A percentile compares a stretch with the other conserved stretches of the same genome.
Conservation (phyloP, 1,284 basidiomycete genomes). For the Cryptococcus jaspeensis region DNA sequence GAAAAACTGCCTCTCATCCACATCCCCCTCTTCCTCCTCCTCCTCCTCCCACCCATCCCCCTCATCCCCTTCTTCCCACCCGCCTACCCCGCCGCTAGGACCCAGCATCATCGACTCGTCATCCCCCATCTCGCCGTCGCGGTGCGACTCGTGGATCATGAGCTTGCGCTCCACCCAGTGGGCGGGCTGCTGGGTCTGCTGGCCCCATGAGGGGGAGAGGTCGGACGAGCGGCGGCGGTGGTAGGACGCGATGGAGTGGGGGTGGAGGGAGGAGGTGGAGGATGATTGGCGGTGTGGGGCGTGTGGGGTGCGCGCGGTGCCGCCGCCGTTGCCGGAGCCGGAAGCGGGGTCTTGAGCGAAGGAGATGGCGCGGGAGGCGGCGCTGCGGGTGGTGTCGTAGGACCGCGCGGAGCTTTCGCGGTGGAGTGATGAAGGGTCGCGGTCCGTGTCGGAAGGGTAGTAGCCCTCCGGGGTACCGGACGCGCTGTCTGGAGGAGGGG, state of each 20-base stretch:
- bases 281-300: constrained; percentile 23
- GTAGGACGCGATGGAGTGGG: constrained; percentile 13
- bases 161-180: constrained; percentile 49
- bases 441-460: no score
- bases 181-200: constrained; percentile 34
- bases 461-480: no score
- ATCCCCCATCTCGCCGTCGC: constrained; percentile 53
- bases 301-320: not conserved
- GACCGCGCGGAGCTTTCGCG: no score
- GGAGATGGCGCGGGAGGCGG: no score
- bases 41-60: constrained; percentile 58
- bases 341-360: no score
- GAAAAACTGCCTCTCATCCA: constrained; percentile 74
- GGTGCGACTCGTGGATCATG: constrained; percentile 42
- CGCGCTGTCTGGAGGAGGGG: no score
- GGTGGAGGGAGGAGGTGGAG: constrained; percentile 22
- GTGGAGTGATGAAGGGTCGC: no score
- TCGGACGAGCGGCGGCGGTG: constrained; percentile 12
- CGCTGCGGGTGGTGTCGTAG: no score
- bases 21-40: constrained; percentile 56
- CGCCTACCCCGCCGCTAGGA: constrained; percentile 6
- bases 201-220: constrained; percentile 36
- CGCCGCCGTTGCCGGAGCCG: no score
- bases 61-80: constrained; percentile 38
- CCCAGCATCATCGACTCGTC: constrained; percentile 7